Evolutionary conservation across 2,329 filamentous ascomycete species (phyloP), one percentile per base, ranked within the genome.

Genomic region (Chaetoscypha palmicola): DNA sequence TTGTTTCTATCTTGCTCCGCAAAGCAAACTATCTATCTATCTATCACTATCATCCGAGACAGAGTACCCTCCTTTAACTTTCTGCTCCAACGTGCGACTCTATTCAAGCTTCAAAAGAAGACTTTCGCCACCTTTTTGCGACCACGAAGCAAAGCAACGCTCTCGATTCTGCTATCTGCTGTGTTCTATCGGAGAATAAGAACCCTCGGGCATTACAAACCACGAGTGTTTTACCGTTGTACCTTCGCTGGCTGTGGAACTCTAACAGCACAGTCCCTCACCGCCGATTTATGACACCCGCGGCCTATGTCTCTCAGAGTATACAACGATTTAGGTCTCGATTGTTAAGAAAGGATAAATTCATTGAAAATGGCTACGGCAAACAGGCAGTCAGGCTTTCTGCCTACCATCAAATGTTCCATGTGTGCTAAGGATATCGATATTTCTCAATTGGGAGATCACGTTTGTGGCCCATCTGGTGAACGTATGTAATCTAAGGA

Each of bases 321-420:
- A 44, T 33, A 26, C 21, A 19, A 20, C 41, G 19, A 23, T 35
- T 21, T 33, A 46, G 43, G 38, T 37, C 34, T 35, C 43, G 17
- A 44, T 38, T 43, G 42, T 47, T 41, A 46, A 42, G 23, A 28
- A 32, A 16, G 32, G 43, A 33, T 36, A 32, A 16, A 19, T 14
- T 38, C 19, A 20, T 22, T 38, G 41, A 53, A 28, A 30, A 62
- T 57, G 55, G 59, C 65, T 51, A 76, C 49, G 31, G 35, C 22
- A 8, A 43, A 28, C 17, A 51, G 55, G 47, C 74, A 79, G 63
- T 83, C 79, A 63, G 74, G 76, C 64, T 79, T 90, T 52, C 71
- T 92, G 69, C 86, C 88, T 59, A 81, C 81, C 19, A 86, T 94
- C 66, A 94, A 91, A 72, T 94, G 88, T 66, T 94, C 88, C 41